phyloP scores from a whole-genome alignment of 2,329 filamentous ascomycete genomes.

The Magnaporthiopsis rhizophila region DNA sequence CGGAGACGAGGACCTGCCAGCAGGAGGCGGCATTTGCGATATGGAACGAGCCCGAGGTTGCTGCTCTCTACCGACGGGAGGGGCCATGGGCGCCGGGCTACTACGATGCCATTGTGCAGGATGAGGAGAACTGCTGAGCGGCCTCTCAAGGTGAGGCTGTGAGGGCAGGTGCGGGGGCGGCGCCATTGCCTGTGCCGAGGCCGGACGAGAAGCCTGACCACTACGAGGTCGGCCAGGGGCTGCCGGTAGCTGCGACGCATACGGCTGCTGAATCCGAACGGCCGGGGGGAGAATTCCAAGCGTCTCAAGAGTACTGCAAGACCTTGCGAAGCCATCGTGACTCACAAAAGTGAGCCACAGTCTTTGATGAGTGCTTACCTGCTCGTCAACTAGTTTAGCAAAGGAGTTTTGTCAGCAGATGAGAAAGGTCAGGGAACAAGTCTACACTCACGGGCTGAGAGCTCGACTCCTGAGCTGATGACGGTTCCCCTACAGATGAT shows the following conservation, averaged over 20 bases:
- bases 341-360: neutral
- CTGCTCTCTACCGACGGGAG: neutral
- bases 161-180: neutral
- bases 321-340: neutral
- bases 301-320: neutral
- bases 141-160: neutral
- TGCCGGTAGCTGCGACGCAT: neutral
- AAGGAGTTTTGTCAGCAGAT: neutral
- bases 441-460: neutral
- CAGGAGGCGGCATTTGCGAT: neutral
- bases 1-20: neutral
- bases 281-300: constrained; percentile 2
- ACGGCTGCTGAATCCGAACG: neutral
- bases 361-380: neutral
- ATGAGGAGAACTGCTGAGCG: neutral
- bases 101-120: neutral
- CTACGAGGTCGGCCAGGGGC: neutral
- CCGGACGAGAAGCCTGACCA: neutral
- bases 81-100: neutral
- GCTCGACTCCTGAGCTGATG: neutral
- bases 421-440: neutral
- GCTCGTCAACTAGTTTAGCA: neutral
- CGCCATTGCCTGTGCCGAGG: neutral
- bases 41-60: neutral
- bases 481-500: neutral